phyloP scores from a whole-genome alignment of 2,329 filamentous ascomycete species.

The Aspergillus novoparasiticus region DNA sequence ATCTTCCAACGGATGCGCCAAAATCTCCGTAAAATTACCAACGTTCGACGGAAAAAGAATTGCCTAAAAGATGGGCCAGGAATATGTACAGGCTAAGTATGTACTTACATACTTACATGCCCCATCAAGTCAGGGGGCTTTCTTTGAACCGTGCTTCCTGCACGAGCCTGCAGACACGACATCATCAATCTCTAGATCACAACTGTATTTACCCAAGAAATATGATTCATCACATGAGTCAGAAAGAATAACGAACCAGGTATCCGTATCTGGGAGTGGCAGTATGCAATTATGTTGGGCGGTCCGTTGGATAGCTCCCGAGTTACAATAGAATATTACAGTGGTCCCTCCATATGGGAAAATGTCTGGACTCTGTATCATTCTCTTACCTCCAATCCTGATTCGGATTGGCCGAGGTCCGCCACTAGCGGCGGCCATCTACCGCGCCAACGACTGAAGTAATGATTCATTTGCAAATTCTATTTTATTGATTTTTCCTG shows the following conservation, averaged over 20 bases:
- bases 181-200: constrained; percentile 2
- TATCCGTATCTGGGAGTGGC: background rate
- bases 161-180: constrained; percentile 10
- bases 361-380: background rate
- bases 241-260: background rate
- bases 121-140: constrained; percentile 20
- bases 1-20: background rate
- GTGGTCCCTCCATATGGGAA: background rate
- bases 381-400: background rate
- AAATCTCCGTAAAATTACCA: background rate
- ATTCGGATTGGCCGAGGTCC: constrained; percentile 1
- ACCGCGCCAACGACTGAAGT: constrained; percentile 6
- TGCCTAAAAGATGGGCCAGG: background rate
- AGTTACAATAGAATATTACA: background rate
- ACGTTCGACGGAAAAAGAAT: background rate
- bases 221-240: constrained; percentile 13
- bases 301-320: background rate
- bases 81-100: background rate
- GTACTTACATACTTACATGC: constrained; percentile 5
- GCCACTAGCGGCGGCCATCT: constrained; percentile 4
- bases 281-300: background rate
- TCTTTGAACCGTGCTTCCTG: constrained; percentile 22
- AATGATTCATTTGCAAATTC: constrained; percentile 8
- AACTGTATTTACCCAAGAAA: background rate
- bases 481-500: background rate